Evolutionary conservation across 352 stramenopile genomes (phyloP).

Genomic region (Aphanomyces euteiches): DNA sequence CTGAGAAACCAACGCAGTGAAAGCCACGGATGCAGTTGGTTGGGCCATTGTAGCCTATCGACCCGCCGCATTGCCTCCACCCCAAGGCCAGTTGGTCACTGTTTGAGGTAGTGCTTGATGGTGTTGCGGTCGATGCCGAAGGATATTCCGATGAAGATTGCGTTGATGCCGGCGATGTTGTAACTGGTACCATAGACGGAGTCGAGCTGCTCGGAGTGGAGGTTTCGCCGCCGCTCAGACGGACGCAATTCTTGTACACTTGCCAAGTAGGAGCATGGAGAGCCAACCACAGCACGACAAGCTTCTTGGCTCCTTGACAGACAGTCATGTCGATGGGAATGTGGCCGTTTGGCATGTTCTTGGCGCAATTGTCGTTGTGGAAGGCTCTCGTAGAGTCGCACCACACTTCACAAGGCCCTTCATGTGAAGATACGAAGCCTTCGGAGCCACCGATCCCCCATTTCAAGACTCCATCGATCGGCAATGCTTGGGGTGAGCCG

Average conservation of each 20-base stretch:
- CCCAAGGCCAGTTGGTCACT: neutral
- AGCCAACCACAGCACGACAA: constrained; percentile 20
- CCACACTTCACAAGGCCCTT: constrained; percentile 15
- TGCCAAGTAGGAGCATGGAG: neutral
- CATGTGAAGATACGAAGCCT: neutral
- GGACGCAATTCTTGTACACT: constrained; percentile 14
- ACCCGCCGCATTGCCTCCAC: constrained; percentile 20
- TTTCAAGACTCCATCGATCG: constrained; percentile 12
- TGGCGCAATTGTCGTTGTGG: constrained; percentile 6
- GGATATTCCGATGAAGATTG: no score
- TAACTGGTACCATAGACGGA: neutral
- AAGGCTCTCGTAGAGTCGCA: constrained; percentile 15
- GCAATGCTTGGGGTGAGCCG: constrained; percentile 4
- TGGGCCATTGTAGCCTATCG: neutral
- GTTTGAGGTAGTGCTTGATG: no score
- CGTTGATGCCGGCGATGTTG: neutral
- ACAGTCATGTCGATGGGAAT: constrained; percentile 16
- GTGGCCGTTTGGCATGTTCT: neutral
- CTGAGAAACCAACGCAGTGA: constrained; percentile 7
- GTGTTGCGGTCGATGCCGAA: no score
- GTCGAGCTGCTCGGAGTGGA: neutral
- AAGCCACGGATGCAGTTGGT: constrained; percentile 20
- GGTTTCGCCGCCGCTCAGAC: neutral
- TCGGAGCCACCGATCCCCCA: constrained; percentile 3
- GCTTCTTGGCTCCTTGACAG: constrained; percentile 8